phyloP scores from a whole-genome alignment of 2,329 filamentous ascomycete genomes.

The Parascedosporium putredinis region DNA sequence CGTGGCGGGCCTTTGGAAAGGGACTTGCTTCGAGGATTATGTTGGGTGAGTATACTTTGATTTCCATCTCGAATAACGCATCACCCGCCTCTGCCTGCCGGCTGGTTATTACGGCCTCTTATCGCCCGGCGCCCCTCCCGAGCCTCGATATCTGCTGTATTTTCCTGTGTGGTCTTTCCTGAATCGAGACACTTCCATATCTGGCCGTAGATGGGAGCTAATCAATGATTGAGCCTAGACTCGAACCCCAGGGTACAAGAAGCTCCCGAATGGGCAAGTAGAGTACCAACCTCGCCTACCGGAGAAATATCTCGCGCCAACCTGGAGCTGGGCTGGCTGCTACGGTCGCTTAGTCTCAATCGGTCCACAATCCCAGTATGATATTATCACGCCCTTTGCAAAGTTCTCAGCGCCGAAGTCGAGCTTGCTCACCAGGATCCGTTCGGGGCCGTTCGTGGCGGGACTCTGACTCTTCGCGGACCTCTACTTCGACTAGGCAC shows the following conservation, averaged over 20 bases:
- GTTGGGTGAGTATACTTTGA: background rate
- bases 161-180: background rate
- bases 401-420: background rate
- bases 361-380: background rate
- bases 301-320: background rate
- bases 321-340: slow-evolving; percentile 1
- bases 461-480: background rate
- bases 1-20: background rate
- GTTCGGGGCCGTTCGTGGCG: background rate
- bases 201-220: too few species aligned
- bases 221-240: too few species aligned
- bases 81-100: too few species aligned
- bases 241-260: background rate
- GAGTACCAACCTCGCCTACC: background rate
- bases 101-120: too few species aligned
- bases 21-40: background rate
- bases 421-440: background rate
- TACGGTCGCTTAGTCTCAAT: background rate
- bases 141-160: too few species aligned
- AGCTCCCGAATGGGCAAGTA: background rate
- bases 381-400: background rate
- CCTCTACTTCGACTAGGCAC: background rate
- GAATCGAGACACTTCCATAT: background rate
- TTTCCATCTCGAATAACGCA: background rate
- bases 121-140: too few species aligned